Conservation (phyloP, 768 basidiomycete genomes). For the Hysterangium stoloniferum region DNA sequence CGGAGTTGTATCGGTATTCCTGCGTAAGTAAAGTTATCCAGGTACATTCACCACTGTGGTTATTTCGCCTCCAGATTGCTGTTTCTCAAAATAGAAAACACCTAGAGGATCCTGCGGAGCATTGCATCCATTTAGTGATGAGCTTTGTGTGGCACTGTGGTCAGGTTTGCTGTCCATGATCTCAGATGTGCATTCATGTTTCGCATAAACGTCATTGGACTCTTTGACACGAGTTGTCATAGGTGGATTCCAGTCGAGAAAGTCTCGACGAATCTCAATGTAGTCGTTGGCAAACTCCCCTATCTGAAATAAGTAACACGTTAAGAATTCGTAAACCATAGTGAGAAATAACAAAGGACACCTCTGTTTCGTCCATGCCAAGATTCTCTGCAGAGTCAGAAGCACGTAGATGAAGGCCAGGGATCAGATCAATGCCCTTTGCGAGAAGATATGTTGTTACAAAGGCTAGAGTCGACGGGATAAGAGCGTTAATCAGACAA, state of each 20-base stretch:
- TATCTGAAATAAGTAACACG: slow-evolving; percentile 37
- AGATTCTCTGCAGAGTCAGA: slow-evolving; percentile 49
- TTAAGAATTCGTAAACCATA: too few relatives aligned
- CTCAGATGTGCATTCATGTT: slow-evolving; percentile 25
- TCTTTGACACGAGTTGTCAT: slow-evolving; percentile 14
- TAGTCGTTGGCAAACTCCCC: slow-evolving; percentile 67
- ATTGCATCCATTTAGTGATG: too few relatives aligned
- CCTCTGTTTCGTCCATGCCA: slow-evolving; percentile 69
- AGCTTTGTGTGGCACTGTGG: not conserved
- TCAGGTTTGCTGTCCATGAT: slow-evolving; percentile 35
- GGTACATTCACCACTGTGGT: too few relatives aligned
- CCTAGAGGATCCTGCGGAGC: too few relatives aligned
- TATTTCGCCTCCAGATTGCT: too few relatives aligned
- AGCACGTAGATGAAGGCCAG: slow-evolving; percentile 48
- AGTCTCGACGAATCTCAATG: slow-evolving; percentile 62
- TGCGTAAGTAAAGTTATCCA: too few relatives aligned
- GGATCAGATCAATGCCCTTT: slow-evolving; percentile 47
- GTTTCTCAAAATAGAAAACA: too few relatives aligned
- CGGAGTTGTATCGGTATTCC: too few relatives aligned
- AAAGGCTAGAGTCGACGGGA: slow-evolving; percentile 27
- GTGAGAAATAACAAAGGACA: slow-evolving; percentile 23
- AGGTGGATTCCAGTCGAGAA: slow-evolving; percentile 43
- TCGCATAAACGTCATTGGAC: slow-evolving; percentile 7
- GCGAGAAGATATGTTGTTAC: slow-evolving; percentile 54
- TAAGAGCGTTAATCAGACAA: not conserved